These are phyloP conservation scores for Mariannaea sp. DNA, from an alignment of 2,329 filamentous ascomycete species.

Conservation along the genomic window DNA sequence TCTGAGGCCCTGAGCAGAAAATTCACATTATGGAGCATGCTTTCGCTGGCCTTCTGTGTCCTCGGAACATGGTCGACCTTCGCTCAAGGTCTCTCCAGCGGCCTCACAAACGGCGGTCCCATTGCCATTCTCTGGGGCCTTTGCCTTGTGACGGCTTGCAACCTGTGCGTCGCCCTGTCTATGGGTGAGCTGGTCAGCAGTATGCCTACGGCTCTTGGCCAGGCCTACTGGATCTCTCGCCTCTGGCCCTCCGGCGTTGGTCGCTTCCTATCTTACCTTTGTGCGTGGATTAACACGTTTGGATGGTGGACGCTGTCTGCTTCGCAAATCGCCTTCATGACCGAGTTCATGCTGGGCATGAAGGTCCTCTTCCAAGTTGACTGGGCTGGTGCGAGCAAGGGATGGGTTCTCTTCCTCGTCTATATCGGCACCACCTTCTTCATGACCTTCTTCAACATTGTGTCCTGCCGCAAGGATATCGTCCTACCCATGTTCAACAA, in stretches of 20 bases:
- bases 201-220: constrained; percentile 64
- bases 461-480: constrained; percentile 52
- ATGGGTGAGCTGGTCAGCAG: constrained; percentile 61
- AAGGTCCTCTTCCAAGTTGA: constrained; percentile 56
- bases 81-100: constrained; percentile 53
- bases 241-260: constrained; percentile 47
- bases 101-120: constrained; percentile 59
- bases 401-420: constrained; percentile 60
- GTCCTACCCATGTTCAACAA: constrained; percentile 58
- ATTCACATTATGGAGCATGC: constrained; percentile 61
- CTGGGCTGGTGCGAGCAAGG: constrained; percentile 50
- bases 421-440: constrained; percentile 55
- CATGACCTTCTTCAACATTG: constrained; percentile 56
- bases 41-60: constrained; percentile 61
- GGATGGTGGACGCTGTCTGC: constrained; percentile 63
- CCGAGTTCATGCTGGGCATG: constrained; percentile 61
- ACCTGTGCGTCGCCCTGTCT: constrained; percentile 58
- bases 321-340: constrained; percentile 62
- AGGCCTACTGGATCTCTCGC: constrained; percentile 59
- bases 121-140: constrained; percentile 61
- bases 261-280: constrained; percentile 59
- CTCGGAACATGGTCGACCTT: constrained; percentile 63
- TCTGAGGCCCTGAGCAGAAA: constrained; percentile 48
- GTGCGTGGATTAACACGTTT: constrained; percentile 64
- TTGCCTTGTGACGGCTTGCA: constrained; percentile 56